Conservation (phyloP, 78 protist species). For the Chrysochromulina parva region DNA sequence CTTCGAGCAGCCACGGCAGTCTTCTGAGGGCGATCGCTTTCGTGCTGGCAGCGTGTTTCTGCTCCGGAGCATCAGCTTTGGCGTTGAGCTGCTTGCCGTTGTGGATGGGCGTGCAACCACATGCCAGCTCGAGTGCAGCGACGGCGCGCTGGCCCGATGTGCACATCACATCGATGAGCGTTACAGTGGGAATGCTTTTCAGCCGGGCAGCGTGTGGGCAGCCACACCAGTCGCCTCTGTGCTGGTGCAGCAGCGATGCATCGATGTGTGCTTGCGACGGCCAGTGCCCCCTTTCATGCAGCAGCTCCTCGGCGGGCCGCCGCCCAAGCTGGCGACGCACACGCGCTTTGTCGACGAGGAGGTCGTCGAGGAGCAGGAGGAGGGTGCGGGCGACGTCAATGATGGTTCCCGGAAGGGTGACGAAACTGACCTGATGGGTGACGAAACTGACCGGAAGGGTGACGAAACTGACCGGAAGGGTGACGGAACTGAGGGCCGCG, state of each 20-base stretch:
- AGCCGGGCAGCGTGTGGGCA: background rate
- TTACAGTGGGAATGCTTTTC: no score
- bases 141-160: background rate
- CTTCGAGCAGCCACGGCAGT: background rate
- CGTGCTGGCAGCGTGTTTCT: no score
- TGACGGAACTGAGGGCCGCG: background rate
- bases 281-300: background rate
- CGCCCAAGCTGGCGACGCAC: background rate
- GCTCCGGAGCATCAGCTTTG: background rate
- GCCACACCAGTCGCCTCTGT: background rate
- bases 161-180: no score
- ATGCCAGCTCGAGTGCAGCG: background rate
- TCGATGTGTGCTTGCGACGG: background rate
- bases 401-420: background rate
- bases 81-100: background rate
- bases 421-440: background rate
- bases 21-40: no score
- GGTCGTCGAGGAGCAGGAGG: background rate
- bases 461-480: background rate
- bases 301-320: background rate
- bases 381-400: background rate
- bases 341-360: background rate
- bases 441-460: background rate
- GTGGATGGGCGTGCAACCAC: background rate
- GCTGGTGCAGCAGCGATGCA: background rate